These are phyloP conservation scores for Pichia norvegensis DNA, from an alignment of 1,139 yeast species.

Conservation along the genomic window DNA sequence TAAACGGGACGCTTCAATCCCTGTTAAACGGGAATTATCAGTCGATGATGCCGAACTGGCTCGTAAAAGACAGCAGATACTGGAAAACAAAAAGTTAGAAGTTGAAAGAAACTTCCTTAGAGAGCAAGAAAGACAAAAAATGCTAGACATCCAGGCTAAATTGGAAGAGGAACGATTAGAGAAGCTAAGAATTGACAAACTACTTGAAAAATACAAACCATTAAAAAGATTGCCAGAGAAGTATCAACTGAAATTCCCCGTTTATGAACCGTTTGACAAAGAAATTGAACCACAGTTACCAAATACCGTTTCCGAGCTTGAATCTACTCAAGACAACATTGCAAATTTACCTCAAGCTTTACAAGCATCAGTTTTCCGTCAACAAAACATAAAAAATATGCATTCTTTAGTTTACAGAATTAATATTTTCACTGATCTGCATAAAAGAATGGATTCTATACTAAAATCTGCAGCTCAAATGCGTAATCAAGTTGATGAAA, in stretches of 20 bases:
- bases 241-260: constrained; percentile 11
- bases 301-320: constrained; percentile 4
- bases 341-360: constrained; percentile 1
- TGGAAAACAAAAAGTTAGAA: constrained; percentile 1
- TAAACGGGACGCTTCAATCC: background rate
- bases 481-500: constrained; percentile 6
- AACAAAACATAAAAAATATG: constrained; percentile 4
- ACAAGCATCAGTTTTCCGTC: constrained; percentile 3
- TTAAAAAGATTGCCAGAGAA: constrained; percentile 13
- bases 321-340: constrained; percentile 7
- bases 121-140: background rate
- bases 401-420: constrained; percentile 11
- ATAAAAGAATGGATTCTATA: constrained; percentile 6
- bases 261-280: background rate
- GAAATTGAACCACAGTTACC: constrained; percentile 8
- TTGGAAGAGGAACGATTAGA: constrained; percentile 2
- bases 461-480: constrained; percentile 4
- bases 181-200: constrained; percentile 5
- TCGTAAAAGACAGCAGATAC: constrained; percentile 7
- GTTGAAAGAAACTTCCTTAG: constrained; percentile 5
- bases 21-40: background rate
- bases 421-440: constrained; percentile 8
- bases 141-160: background rate
- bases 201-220: constrained; percentile 9
- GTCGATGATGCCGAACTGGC: constrained; percentile 1